Conservation (phyloP, 805 yeast genomes). For the Saccharomycopsis sp. region DNA sequence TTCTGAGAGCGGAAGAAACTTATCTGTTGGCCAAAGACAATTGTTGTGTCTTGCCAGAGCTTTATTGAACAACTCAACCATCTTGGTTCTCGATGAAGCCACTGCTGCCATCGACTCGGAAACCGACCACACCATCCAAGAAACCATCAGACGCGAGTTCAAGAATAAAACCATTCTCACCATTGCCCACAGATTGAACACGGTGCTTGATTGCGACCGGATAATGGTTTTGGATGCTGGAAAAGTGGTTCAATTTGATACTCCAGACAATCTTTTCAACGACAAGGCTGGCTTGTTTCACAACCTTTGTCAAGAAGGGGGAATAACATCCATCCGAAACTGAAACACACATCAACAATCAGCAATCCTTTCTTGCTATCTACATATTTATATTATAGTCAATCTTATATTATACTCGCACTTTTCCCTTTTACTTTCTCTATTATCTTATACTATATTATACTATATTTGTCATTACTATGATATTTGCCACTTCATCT, state of each 20-base stretch:
- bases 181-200: conserved; percentile 84
- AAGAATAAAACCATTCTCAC: conserved; percentile 73
- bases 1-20: conserved; percentile 72
- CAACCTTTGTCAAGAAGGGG: conserved; percentile 47
- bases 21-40: conserved; percentile 86
- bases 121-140: conserved; percentile 73
- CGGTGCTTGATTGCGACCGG: conserved; percentile 77
- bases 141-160: conserved; percentile 69
- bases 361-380: too few species aligned
- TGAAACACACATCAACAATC: too few species aligned
- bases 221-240: conserved; percentile 73
- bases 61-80: conserved; percentile 60
- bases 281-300: conserved; percentile 42
- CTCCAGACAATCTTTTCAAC: conserved; percentile 46
- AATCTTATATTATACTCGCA: neutral
- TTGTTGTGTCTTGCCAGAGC: conserved; percentile 80
- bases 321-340: too few species aligned
- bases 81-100: conserved; percentile 80
- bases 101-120: conserved; percentile 84
- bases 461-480: neutral
- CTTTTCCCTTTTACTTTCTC: neutral
- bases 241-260: conserved; percentile 65
- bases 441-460: conserved; percentile 3
- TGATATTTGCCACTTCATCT: too few species aligned
- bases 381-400: neutral